Conservation (phyloP, 164 flowering plant genomes). For the Brasenia schreberi region DNA sequence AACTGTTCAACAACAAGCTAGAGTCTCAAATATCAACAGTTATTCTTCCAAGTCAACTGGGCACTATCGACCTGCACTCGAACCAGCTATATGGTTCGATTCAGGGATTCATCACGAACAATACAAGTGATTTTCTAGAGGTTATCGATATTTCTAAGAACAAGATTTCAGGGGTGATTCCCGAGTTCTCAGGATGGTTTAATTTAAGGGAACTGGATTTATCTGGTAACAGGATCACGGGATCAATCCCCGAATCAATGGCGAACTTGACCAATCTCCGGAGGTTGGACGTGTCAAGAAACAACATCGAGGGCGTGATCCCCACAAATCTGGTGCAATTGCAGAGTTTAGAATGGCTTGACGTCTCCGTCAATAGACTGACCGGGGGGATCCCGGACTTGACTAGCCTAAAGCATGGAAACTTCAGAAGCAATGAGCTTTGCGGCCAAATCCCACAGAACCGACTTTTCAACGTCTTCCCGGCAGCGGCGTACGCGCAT, state of each 20-base stretch:
- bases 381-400: constrained; percentile 62
- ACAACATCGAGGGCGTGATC: constrained; percentile 51
- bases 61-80: constrained; percentile 52
- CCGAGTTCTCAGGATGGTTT: constrained; percentile 35
- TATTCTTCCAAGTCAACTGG: constrained; percentile 40
- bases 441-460: constrained; percentile 91
- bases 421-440: constrained; percentile 66
- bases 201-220: constrained; percentile 42
- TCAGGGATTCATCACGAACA: constrained; percentile 27
- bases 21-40: constrained; percentile 35
- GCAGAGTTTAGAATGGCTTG: constrained; percentile 52
- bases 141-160: constrained; percentile 43
- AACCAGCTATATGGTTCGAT: constrained; percentile 58
- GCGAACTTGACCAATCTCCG: constrained; percentile 48
- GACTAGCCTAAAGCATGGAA: constrained; percentile 39
- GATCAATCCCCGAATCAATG: constrained; percentile 62
- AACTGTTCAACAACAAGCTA: constrained; percentile 61
- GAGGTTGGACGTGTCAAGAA: constrained; percentile 56
- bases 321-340: constrained; percentile 58
- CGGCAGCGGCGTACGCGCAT: constrained; percentile 68
- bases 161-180: constrained; percentile 47
- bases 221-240: constrained; percentile 55
- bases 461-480: constrained; percentile 68
- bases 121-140: constrained; percentile 44
- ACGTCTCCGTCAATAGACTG: constrained; percentile 55